These are phyloP conservation scores for Grosmannia serpens DNA, from an alignment of 2,329 filamentous ascomycete genomes.

Conservation along the genomic window DNA sequence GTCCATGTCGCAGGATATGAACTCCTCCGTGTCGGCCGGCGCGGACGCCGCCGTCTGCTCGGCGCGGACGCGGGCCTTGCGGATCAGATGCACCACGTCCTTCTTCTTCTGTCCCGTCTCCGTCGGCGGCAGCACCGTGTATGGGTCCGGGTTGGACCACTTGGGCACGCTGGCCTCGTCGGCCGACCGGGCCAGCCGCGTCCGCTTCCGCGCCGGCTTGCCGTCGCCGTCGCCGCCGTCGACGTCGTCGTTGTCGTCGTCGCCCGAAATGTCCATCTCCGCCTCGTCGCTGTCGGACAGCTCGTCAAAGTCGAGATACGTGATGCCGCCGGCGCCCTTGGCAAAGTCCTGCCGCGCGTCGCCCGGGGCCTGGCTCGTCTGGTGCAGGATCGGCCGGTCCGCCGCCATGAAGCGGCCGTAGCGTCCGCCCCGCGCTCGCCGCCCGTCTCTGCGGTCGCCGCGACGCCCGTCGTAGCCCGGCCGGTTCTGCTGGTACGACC, in stretches of 20 bases:
- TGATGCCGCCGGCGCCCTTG: conserved; percentile 32
- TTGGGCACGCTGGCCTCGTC: conserved; percentile 38
- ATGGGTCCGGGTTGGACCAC: conserved; percentile 95
- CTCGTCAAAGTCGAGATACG: conserved; percentile 43
- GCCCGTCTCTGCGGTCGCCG: conserved; percentile 4
- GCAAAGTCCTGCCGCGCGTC: conserved; percentile 35
- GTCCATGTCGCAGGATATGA: conserved; percentile 74
- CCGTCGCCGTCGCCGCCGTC: conserved; percentile 23
- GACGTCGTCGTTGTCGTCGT: conserved; percentile 16
- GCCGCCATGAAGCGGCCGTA: conserved; percentile 26
- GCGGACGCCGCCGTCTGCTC: conserved; percentile 32
- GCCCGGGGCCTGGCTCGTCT: conserved; percentile 22
- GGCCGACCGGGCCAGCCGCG: conserved; percentile 1
- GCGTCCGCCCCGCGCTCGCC: background rate
- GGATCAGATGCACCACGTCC: conserved; percentile 83
- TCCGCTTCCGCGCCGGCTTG: conserved; percentile 10
- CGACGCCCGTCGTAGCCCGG: background rate
- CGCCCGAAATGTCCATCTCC: conserved; percentile 52
- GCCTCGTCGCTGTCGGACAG: conserved; percentile 53
- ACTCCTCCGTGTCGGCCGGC: conserved; percentile 59
- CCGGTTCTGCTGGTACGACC: conserved; percentile 4
- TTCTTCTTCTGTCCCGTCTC: conserved; percentile 63
- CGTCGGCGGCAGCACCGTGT: conserved; percentile 73
- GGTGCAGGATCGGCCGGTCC: conserved; percentile 38
- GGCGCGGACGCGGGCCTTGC: conserved; percentile 66